Percentiles rank a stretch among this genome's conserved stretches.
Conservation (phyloP, 2,329 filamentous ascomycete species). For the Paracoccidioides lutzii region DNA sequence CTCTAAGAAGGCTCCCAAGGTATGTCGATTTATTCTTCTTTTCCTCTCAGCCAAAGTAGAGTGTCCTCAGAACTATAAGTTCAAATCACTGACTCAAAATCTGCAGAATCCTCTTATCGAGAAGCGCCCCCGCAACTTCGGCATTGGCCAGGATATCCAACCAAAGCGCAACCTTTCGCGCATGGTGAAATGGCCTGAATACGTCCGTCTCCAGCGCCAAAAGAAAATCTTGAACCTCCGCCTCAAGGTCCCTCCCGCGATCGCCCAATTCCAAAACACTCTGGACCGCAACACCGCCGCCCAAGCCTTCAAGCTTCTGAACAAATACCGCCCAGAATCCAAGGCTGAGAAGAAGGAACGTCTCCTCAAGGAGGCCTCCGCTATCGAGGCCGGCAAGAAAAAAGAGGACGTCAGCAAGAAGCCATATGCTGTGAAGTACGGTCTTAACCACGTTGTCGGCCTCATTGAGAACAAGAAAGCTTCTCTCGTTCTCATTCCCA, state of each 20-base stretch:
- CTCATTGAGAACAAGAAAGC: slow-evolving; percentile 99
- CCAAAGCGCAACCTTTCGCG: slow-evolving; percentile 87
- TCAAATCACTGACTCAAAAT: slow-evolving; percentile 7
- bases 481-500: slow-evolving; percentile 91
- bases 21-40: slow-evolving; percentile 39
- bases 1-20: slow-evolving; percentile 90
- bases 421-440: slow-evolving; percentile 98
- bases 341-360: slow-evolving; percentile 99
- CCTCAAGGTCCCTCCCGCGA: slow-evolving; percentile 93
- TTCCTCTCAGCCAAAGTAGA: neutral
- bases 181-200: slow-evolving; percentile 99
- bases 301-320: slow-evolving; percentile 97
- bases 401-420: slow-evolving; percentile 99
- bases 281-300: slow-evolving; percentile 94
- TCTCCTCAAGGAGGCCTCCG: slow-evolving; percentile 93
- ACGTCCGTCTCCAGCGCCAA: slow-evolving; percentile 92
- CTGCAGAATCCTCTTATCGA: slow-evolving; percentile 94
- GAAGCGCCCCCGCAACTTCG: slow-evolving; percentile 95
- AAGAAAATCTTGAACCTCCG: slow-evolving; percentile 96
- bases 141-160: slow-evolving; percentile 98
- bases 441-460: slow-evolving; percentile 97
- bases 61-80: slow-evolving; percentile 11
- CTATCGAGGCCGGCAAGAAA: slow-evolving; percentile 98
- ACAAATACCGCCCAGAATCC: slow-evolving; percentile 99
- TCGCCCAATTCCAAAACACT: slow-evolving; percentile 95